Conservation (phyloP, 2,329 filamentous ascomycete genomes). For the Fusarium gaditjirri region DNA sequence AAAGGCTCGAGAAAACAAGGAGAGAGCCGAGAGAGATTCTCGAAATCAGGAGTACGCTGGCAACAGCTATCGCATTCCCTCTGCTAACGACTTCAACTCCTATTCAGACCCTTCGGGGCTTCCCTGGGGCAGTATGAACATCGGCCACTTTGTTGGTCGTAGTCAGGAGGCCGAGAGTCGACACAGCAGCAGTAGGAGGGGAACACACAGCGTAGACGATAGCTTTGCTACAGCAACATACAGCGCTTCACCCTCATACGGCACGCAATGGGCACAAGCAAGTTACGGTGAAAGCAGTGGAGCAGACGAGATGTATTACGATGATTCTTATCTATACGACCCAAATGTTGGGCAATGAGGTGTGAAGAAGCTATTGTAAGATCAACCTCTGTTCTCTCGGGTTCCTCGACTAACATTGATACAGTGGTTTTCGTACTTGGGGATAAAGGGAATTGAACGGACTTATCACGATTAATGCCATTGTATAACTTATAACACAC, state of each 20-base stretch:
- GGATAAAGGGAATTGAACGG: slow-evolving; percentile 11
- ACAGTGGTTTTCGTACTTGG: slow-evolving; percentile 8
- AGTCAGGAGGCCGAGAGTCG: slow-evolving; percentile 62
- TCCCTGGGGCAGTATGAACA: slow-evolving; percentile 76
- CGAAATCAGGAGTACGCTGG: slow-evolving; percentile 73
- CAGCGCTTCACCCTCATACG: slow-evolving; percentile 38
- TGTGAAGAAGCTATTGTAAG: slow-evolving; percentile 22
- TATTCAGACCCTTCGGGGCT: slow-evolving; percentile 69
- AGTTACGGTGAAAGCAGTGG: slow-evolving; percentile 49
- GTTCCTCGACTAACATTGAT: not conserved
- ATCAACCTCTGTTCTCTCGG: not conserved
- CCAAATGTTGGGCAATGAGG: slow-evolving; percentile 30
- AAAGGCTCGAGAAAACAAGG: slow-evolving; percentile 74
- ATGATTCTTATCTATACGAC: slow-evolving; percentile 48
- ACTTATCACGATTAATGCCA: slow-evolving; percentile 33
- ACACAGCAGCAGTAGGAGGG: slow-evolving; percentile 55
- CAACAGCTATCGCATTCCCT: slow-evolving; percentile 71
- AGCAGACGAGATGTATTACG: slow-evolving; percentile 49
- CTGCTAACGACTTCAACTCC: slow-evolving; percentile 63
- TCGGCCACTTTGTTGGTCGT: slow-evolving; percentile 63
- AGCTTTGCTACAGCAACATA: slow-evolving; percentile 46
- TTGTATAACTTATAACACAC: slow-evolving; percentile 25
- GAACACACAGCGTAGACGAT: slow-evolving; percentile 52
- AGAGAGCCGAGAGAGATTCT: slow-evolving; percentile 70
- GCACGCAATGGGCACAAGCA: slow-evolving; percentile 42